Base-by-base conservation (phyloP, 306 rosid genomes). In the Rosa chinensis region DNA sequence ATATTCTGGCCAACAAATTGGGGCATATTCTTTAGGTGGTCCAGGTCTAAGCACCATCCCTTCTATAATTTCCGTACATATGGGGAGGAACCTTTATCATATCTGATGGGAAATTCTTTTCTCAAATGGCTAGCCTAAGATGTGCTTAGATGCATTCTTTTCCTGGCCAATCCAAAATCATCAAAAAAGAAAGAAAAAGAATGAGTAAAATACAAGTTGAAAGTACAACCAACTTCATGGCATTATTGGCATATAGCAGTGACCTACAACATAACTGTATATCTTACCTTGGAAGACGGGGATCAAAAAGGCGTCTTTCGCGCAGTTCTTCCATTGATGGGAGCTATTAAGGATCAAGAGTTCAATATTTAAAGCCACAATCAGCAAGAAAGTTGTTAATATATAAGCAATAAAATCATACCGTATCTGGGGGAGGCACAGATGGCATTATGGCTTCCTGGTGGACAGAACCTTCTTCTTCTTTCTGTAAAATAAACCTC, bases 251-350 rank as follows among this genome's bases (percentile, higher is more conserved):
- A 62, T 52, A 53, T 13, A 70, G 35, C 35, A 73, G 49, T 4
- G 12, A 4, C 1, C 45, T 21, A 44, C 32, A 67, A 70, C 17
- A 6, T 37, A 7, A 47, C 6, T 42, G 71, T 70, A 55, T 76
- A 79, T 43, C 77, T 76, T 79, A 92, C 99, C 98, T 86, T 42
- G 98, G 99, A 84, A 95, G 92, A 74, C 84, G 88, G 16, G 99
- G 96, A 80, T 95, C 92, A 58, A 84, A 89, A 66, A 95, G 88
- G 58, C 98, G 97, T 70, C 80, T 90, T 79, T 95, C 90, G 4
- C 94, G 89, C 55, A 95, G 81, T 85, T 90, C 99, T 80, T 95
- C 99, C 94, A 95, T 68, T 9, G 96, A 86, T 49, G 87, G 73
- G 88, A 95, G 99, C 99, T 95, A 86, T 52, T 82, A 79, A 32